Base-by-base conservation (phyloP, 129 eudicot species). In the Mikania micrantha region DNA sequence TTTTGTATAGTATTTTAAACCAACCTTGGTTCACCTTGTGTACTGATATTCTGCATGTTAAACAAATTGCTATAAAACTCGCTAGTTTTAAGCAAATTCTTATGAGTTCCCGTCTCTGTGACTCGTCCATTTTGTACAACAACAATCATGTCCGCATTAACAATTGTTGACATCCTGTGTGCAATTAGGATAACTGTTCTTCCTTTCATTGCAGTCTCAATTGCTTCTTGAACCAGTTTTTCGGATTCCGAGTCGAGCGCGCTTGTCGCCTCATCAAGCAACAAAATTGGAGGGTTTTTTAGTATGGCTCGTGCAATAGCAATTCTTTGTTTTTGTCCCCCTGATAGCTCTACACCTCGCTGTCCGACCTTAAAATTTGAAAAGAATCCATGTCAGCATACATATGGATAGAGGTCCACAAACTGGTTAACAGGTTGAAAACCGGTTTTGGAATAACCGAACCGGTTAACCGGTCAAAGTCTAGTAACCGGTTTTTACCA, bases 241-340 rank as follows among this genome's bases (percentile, higher is more conserved):
- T 89, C 96, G 13, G 96, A 84, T 69, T 84, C 94, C 66, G 96
- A 83, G 79, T 89, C 96, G 15, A 89, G 94, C 67, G 94, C 90
- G 71, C 96, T 89, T 52, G 96, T 89, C 53, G 96, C 90, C 76
- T 89, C 96, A 57, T 89, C 96, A 10, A 89, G 96, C 78, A 89
- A 77, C 73, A 89, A 85, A 83, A 89, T 80, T 2, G 94, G 96
- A 64, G 96, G 90, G 69, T 89, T 71, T 81, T 89, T 89, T 32
- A 89, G 52, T 71, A 83, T 83, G 70, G 90, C 94, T 77, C 94
- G 74, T 29, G 96, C 96, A 60, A 89, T 85, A 49, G 90, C 90
- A 53, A 89, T 86, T 67, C 96, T 67, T 61, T 89, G 96, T 74
- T 89, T 89, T 77, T 89, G 96, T 66, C 94, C 96, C 2, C 94